Evolutionary conservation across 805 yeast genomes (phyloP).

Genomic region (Debaryomyces tyrocola): DNA sequence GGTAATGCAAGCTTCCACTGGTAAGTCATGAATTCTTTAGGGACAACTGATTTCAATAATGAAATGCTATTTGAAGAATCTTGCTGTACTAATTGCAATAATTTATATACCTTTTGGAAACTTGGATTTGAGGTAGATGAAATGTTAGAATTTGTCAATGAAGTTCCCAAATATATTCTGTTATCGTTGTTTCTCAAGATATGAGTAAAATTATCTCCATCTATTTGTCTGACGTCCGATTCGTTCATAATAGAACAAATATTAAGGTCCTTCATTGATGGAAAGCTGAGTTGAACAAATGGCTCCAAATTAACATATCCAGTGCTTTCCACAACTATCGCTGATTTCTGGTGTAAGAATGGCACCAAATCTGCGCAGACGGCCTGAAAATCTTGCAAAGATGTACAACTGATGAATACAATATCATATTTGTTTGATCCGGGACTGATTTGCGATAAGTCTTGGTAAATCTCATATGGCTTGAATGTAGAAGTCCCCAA

Average conservation of each 20-base stretch:
- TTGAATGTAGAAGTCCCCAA: slow-evolving; percentile 6
- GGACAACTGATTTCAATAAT: slow-evolving; percentile 49
- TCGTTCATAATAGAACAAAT: slow-evolving; percentile 63
- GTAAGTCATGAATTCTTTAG: slow-evolving; percentile 62
- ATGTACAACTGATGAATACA: slow-evolving; percentile 32
- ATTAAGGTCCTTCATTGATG: slow-evolving; percentile 27
- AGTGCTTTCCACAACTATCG: slow-evolving; percentile 65
- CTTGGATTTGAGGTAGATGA: slow-evolving; percentile 14
- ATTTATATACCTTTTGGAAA: slow-evolving; percentile 25
- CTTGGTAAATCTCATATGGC: slow-evolving; percentile 2
- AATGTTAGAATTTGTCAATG: slow-evolving; percentile 8
- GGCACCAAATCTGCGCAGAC: slow-evolving; percentile 23
- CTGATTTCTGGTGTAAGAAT: slow-evolving; percentile 37
- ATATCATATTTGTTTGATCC: slow-evolving; percentile 27
- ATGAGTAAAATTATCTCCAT: slow-evolving; percentile 26
- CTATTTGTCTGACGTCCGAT: slow-evolving; percentile 48
- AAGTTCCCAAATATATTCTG: slow-evolving; percentile 45
- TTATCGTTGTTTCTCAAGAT: slow-evolving; percentile 40
- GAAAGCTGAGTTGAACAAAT: slow-evolving; percentile 50
- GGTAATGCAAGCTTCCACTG: slow-evolving; percentile 89
- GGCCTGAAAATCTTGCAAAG: slow-evolving; percentile 41
- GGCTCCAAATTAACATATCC: slow-evolving; percentile 75
- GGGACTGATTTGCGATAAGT: slow-evolving; percentile 5
- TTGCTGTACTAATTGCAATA: slow-evolving; percentile 34
- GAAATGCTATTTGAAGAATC: slow-evolving; percentile 38